phyloP scores from a whole-genome alignment of 2,329 filamentous ascomycete species.

The Verticillium tricorpus region DNA sequence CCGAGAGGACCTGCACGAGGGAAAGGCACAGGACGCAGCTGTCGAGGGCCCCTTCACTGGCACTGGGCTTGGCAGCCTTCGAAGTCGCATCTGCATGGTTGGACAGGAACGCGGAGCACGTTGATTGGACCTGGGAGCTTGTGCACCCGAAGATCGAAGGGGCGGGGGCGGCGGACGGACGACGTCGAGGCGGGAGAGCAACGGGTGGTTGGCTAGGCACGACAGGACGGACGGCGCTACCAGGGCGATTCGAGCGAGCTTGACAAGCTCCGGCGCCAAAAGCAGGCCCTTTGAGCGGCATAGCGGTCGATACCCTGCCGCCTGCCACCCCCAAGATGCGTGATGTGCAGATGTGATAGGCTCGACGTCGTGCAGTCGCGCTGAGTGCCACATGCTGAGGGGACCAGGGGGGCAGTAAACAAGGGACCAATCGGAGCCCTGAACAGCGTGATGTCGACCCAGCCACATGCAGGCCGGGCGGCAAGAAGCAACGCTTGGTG shows the following conservation, averaged over 20 bases:
- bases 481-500: slow-evolving; percentile 24
- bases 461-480: slow-evolving; percentile 39
- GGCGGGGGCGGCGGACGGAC: neutral
- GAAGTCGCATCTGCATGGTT: neutral
- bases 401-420: slow-evolving; percentile 17
- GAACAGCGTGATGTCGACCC: slow-evolving; percentile 31
- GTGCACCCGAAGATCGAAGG: neutral
- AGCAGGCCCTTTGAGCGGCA: neutral
- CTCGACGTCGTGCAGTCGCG: slow-evolving; percentile 5
- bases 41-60: neutral
- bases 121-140: slow-evolving; percentile 5
- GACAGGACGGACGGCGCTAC: slow-evolving; percentile 25
- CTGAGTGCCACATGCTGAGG: slow-evolving; percentile 10
- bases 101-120: neutral
- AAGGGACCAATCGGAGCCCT: slow-evolving; percentile 28
- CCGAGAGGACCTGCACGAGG: neutral
- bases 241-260: slow-evolving; percentile 3
- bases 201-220: slow-evolving; percentile 10
- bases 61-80: neutral
- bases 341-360: slow-evolving; percentile 23
- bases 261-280: slow-evolving; percentile 5
- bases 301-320: slow-evolving; percentile 13
- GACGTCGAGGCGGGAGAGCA: neutral
- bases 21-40: neutral
- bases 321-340: slow-evolving; percentile 13